Percentiles rank a stretch among this genome's conserved stretches.
These are phyloP conservation scores for Hypoxylon rickii DNA, from an alignment of 495 filamentous ascomycete genomes.

Conservation along the genomic window DNA sequence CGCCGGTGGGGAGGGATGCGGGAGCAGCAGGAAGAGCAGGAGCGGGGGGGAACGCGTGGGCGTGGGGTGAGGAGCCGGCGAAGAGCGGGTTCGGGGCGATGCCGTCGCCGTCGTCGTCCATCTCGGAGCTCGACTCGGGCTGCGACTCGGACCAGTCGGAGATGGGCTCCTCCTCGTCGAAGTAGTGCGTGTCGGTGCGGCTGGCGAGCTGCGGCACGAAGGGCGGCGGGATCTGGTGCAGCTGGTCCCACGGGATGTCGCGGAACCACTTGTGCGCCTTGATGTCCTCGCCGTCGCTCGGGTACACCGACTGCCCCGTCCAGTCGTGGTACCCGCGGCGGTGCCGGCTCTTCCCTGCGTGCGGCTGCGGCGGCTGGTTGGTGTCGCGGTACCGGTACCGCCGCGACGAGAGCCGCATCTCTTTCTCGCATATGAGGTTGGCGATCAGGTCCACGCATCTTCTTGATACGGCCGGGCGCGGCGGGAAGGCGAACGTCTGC, in stretches of 20 bases:
- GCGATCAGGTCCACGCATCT: conserved; percentile 74
- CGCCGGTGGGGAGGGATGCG: too few species aligned
- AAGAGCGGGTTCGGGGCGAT: conserved; percentile 22
- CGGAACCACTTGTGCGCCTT: conserved; percentile 76
- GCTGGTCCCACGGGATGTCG: conserved; percentile 66
- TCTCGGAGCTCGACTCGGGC: conserved; percentile 26
- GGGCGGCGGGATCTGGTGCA: conserved; percentile 72
- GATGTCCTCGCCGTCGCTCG: conserved; percentile 78
- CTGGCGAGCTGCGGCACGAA: conserved; percentile 71
- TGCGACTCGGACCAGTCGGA: conserved; percentile 55
- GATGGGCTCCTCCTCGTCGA: conserved; percentile 77
- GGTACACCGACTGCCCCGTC: conserved; percentile 68
- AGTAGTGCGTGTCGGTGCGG: conserved; percentile 86
- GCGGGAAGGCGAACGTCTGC: conserved; percentile 65
- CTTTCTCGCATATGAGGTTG: conserved; percentile 75
- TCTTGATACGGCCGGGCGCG: conserved; percentile 60
- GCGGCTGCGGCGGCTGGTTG: too few species aligned
- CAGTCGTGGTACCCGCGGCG: conserved; percentile 38
- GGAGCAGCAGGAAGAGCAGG: too few species aligned
- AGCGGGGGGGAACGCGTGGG: neutral
- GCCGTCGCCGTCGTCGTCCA: conserved; percentile 25
- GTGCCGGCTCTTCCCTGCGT: conserved; percentile 17
- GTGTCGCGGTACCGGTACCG: conserved; percentile 58
- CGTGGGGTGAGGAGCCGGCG: conserved; percentile 16
- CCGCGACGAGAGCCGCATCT: conserved; percentile 72